Evolutionary conservation across 2,329 filamentous ascomycete genomes (phyloP), one percentile per base, ranked within the genome.

Genomic region (Nigrospora osmanthi): DNA sequence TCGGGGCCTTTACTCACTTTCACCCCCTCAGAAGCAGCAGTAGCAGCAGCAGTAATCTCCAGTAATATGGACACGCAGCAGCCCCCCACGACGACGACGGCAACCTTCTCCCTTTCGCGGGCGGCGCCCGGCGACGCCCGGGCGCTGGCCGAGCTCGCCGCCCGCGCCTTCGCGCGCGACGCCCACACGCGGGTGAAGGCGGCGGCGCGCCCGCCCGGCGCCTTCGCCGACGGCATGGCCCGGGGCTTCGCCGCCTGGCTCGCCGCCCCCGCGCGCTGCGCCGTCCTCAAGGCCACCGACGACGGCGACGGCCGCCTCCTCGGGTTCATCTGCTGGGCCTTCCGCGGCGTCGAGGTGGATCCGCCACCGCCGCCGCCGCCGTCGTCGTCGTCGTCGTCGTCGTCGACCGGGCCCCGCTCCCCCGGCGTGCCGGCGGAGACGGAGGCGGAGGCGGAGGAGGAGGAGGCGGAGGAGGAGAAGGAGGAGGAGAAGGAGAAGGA

Each of bases 311-410:
- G 58, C 2, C 45, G 52, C 3, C 52, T 62, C 28, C 42, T 62
- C 13, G 66, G 64, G 5, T 67, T 58, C 55, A 53, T 54, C 9
- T 58, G 58, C 28, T 70, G 64, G 65, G 58, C 53, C 10, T 55
- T 61, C 13, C 49, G 49, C 5, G 57, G 54, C 16, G 50, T 65
- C 33, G 49, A 52, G 2, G 40, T 55, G 5, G 35, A 39, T 4
- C 23, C 19, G 3, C 32, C 30, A 2, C 5, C n/a, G 19, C 19
- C 19, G 19, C 19, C 19, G 23, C 23, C 10, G 33, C 9, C 14
- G 40, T 14, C 16, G 33, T n/a, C n/a, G n/a, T n/a, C n/a, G n/a
- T n/a, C n/a, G n/a, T n/a, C n/a, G n/a, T n/a, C n/a, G n/a, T n/a
- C n/a, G n/a, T n/a, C n/a, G 15, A 38, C 40, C 9, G 31, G 28